Conservation (phyloP, 148 eudicot genomes). For the Vaccinium vitisidaea region DNA sequence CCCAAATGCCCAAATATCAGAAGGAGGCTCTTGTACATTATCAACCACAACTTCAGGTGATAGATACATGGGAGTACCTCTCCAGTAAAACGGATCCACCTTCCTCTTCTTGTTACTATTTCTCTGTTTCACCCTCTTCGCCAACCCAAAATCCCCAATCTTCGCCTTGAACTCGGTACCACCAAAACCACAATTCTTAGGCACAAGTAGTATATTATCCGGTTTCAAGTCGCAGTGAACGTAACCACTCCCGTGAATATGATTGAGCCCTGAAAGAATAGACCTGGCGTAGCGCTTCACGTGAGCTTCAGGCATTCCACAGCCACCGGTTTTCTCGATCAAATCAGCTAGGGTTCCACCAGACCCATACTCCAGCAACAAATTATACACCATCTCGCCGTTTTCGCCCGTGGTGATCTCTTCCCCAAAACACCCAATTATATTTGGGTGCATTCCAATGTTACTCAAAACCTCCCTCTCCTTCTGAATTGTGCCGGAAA, state of each 20-base stretch:
- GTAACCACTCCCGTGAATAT: constrained; percentile 31
- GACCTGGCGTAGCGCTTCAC: constrained; percentile 29
- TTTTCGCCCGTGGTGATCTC: constrained; percentile 23
- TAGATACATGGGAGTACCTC: constrained; percentile 43
- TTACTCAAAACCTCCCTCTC: constrained; percentile 28
- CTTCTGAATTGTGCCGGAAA: constrained; percentile 37
- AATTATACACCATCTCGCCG: constrained; percentile 25
- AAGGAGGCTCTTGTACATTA: constrained; percentile 31
- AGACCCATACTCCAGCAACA: constrained; percentile 35
- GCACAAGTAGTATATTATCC: constrained; percentile 28
- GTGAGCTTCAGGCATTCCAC: constrained; percentile 29
- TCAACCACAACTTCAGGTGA: constrained; percentile 43
- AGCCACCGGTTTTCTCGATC: constrained; percentile 28
- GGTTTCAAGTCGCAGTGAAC: constrained; percentile 50
- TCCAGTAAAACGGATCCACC: constrained; percentile 26
- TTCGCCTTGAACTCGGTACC: constrained; percentile 26
- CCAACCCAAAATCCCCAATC: constrained; percentile 47
- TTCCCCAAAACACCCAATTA: constrained; percentile 37
- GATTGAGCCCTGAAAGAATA: constrained; percentile 32
- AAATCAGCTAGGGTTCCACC: constrained; percentile 37
- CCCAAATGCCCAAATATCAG: constrained; percentile 55
- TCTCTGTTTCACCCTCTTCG: constrained; percentile 25
- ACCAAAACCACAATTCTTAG: neutral
- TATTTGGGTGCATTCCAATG: constrained; percentile 18
- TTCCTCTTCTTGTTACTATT: constrained; percentile 23